Conservation (phyloP, 1,284 basidiomycete species). For the Cryptococcus sp. region DNA sequence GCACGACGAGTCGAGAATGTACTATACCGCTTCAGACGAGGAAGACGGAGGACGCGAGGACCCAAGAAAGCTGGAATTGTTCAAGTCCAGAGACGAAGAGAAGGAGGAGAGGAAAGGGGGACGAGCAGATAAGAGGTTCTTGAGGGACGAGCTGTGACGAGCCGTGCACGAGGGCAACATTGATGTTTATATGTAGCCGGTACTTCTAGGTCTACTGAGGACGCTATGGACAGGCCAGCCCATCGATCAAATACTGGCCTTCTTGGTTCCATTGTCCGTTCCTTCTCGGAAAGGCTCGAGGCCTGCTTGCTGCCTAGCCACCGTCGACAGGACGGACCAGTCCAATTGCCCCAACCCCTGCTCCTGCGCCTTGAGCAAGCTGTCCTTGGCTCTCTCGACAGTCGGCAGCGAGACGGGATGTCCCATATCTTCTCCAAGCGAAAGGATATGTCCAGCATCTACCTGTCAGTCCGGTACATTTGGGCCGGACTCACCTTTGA, state of each 20-base stretch:
- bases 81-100: conserved; percentile 29
- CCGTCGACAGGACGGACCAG: conserved; percentile 14
- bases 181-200: too few species aligned
- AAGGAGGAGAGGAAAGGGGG: conserved; percentile 21
- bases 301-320: conserved; percentile 11
- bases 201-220: too few species aligned
- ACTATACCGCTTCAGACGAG: conserved; percentile 19
- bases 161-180: too few species aligned
- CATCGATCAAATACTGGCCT: neutral
- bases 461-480: neutral
- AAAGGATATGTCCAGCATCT: conserved; percentile 25
- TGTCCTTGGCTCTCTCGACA: conserved; percentile 18
- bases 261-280: conserved; percentile 4
- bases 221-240: too few species aligned
- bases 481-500: too few species aligned
- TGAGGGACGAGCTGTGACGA: conserved; percentile 29
- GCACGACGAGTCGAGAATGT: conserved; percentile 34
- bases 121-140: conserved; percentile 14
- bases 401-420: conserved; percentile 16
- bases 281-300: conserved; percentile 13
- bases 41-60: conserved; percentile 4
- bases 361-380: conserved; percentile 16
- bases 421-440: conserved; percentile 12
- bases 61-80: conserved; percentile 36
- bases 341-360: conserved; percentile 15